Percentiles rank a stretch among this genome's conserved stretches.
Evolutionary conservation across 164 flowering plant species (phyloP).

Genomic region (Annona squamosa): DNA sequence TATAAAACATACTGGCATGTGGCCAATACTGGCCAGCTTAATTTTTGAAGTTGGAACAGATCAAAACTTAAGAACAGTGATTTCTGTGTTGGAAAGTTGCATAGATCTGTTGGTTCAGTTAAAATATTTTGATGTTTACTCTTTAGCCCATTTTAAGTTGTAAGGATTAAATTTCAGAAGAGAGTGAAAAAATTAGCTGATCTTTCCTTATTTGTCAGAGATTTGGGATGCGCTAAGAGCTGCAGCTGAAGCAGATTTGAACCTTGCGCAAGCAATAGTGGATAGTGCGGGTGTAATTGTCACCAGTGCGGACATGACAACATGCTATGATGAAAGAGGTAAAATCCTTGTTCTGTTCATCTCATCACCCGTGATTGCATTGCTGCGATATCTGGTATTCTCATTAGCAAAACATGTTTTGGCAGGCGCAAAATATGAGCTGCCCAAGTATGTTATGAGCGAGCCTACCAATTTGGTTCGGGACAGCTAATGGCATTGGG

Average conservation of each 20-base stretch:
- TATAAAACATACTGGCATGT: too few species aligned
- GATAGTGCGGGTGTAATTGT: constrained; percentile 87
- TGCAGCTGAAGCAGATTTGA: constrained; percentile 79
- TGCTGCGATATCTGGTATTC: not conserved
- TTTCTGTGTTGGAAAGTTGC: too few species aligned
- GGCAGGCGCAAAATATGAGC: constrained; percentile 90
- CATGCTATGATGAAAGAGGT: constrained; percentile 95
- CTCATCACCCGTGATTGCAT: too few species aligned
- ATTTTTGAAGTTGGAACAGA: too few species aligned
- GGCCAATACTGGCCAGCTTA: too few species aligned
- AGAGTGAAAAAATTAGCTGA: not conserved
- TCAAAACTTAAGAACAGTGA: too few species aligned
- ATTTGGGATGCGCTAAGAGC: constrained; percentile 98
- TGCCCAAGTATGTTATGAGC: constrained; percentile 81
- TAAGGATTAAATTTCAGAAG: not conserved
- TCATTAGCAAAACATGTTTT: not conserved
- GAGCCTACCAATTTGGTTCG: constrained; percentile 78
- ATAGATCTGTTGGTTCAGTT: too few species aligned
- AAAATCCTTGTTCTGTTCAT: not conserved
- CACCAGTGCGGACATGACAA: constrained; percentile 67
- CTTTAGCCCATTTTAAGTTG: not conserved
- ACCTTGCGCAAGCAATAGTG: constrained; percentile 70
- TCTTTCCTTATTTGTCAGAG: constrained; percentile 32
- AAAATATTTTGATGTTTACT: too few species aligned
- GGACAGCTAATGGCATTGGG: constrained; percentile 26